These are phyloP conservation scores for Miamiensis avidus DNA, from an alignment of 169 alveolate species.

Conservation along the genomic window DNA sequence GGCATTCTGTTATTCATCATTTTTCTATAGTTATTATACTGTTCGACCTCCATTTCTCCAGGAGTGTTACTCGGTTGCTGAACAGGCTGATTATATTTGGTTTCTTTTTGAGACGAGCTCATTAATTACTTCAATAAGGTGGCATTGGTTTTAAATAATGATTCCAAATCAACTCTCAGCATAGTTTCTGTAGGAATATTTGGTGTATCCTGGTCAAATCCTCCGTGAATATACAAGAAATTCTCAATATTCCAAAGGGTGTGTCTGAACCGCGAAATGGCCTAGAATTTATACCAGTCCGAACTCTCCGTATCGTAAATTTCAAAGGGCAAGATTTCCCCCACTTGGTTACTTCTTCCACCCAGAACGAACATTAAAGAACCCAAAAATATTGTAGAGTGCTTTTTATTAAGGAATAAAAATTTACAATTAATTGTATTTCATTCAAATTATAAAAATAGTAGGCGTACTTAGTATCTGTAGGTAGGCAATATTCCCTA, in stretches of 20 bases:
- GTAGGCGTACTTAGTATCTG: conserved; percentile 78
- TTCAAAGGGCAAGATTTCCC: conserved; percentile 88
- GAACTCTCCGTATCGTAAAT: conserved; percentile 95
- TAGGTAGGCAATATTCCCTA: conserved; percentile 87
- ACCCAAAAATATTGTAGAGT: conserved; percentile 14
- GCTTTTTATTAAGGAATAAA: background rate
- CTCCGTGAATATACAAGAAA: conserved; percentile 93
- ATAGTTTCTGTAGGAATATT: conserved; percentile 90
- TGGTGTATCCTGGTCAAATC: conserved; percentile 95
- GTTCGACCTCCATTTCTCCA: conserved; percentile 1
- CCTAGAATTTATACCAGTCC: conserved; percentile 93
- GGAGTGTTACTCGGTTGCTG: background rate
- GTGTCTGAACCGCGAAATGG: conserved; percentile 94
- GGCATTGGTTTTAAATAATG: conserved; percentile 36
- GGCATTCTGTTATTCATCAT: conserved; percentile 13
- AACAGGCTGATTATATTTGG: background rate
- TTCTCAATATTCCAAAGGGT: conserved; percentile 90
- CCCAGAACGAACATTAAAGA: conserved; percentile 79
- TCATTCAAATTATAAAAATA: too few relatives aligned
- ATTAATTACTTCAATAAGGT: conserved; percentile 30
- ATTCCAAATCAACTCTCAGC: conserved; percentile 43
- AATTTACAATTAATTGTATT: background rate
- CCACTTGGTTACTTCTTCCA: conserved; percentile 95
- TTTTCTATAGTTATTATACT: background rate
- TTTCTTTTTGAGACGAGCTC: background rate